Base-by-base conservation (phyloP, 768 basidiomycete species). In the Lactarius tabidus region DNA sequence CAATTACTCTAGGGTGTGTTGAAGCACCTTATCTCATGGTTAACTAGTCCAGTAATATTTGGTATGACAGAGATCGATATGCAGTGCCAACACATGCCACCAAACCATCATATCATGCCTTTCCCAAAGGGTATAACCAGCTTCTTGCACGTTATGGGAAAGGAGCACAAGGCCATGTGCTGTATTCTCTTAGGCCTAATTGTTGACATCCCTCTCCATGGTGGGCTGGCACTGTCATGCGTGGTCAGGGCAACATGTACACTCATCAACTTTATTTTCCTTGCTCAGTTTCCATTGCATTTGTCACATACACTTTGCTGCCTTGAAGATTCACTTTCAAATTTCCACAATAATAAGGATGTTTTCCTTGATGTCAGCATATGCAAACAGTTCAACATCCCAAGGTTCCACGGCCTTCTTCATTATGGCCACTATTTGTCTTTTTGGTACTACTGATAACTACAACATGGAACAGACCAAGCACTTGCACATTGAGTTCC, bases 391-490 rank as follows among this genome's bases (percentile, higher is more conserved):
- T 73, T 75, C 66, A 60, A 70, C 5, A 33, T 75, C 0, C 73
- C 71, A 0, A 75, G 75, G 56, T 51, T 74, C 0, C 71, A 73
- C 36, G 45, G 58, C 6, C 65, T 71, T 0, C 43, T 64, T 1
- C 74, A 75, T 38, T 72, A 72, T 33, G 15, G 10, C 7, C 23
- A 26, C 63, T 0, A 72, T 75, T n/a, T 43, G 90, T 93, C 71
- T 90, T 90, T 6, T 93, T 90, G 0, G 85, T 90, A 1, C 78
- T 1, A 43, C 41, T 20, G 41, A 43, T 6, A 43, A 43, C 6
- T 43, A 43, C 20, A 43, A 43, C 20, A 43, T 7, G 7, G 41
- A 43, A 20, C 41, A 43, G 20, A 5, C 20, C 0, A 7, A 43
- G 20, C 7, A 18, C 41, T 18, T 43, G 3, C 41, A 43, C 7